Base-by-base conservation (phyloP, 1,139 yeast genomes). In the Kodamaea sp. region DNA sequence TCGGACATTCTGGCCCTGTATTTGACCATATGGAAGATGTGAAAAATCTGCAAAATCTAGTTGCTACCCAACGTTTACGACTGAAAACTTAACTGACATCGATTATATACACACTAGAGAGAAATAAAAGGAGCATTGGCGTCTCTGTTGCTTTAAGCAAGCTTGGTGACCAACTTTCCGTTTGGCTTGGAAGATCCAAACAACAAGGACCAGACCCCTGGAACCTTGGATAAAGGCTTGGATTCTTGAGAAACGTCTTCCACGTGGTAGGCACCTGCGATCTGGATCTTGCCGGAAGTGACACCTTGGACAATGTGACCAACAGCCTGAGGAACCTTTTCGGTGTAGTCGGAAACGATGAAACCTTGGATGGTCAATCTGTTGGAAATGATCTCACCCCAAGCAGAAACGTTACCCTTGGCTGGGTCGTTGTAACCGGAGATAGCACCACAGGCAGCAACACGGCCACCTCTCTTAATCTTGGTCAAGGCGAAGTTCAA, bases 281-380 rank as follows among this genome's bases (percentile, higher is more conserved):
- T 42, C 20, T 57, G 59, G 37, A 79, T 48, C 32, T 67, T 62
- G 14, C 83, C 83, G 10, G 53, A 46, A 37, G 62, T 51, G 33
- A 73, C 53, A 37, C 61, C 67, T 8, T 50, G 49, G 8, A 50
- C 49, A 32, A 78, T 54, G 16, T 51, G 58, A 7, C 35, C 39
- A 27, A 66, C 45, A n/a, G 68, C 80, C 37, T 59, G 59, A 4
- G 60, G 59, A 47, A 60, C 64, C 28, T 63, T 50, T 2, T 44
- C 48, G 12, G 41, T 39, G 46, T 47, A 63, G 45, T 76, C 78
- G 22, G 54, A 35, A 18, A 75, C 66, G 34, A 76, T 54, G 43
- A 76, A 67, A 13, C 84, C 84, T 39, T 58, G 58, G 24, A 77
- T 66, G 1, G 59, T 61, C 41, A 78, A 61, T 48, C 80, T 61